These are phyloP conservation scores for Penicillium daleae DNA, from an alignment of 495 filamentous ascomycete genomes.

Conservation along the genomic window DNA sequence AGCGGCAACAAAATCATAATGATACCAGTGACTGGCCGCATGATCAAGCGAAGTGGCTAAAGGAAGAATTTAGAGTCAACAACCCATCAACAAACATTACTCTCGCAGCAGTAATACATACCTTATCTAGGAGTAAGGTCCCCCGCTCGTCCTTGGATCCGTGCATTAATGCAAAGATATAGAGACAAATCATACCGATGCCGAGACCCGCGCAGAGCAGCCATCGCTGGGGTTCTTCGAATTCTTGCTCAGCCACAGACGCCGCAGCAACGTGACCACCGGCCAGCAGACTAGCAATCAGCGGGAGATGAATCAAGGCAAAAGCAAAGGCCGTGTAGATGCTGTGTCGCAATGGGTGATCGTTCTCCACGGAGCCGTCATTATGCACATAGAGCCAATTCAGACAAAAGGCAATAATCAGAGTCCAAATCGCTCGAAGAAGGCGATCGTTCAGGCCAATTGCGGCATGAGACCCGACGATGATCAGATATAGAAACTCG, in stretches of 20 bases:
- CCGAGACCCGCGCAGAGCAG: slow-evolving; percentile 44
- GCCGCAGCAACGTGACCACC: slow-evolving; percentile 44
- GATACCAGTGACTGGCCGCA: slow-evolving; percentile 36
- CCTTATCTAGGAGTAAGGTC: slow-evolving; percentile 34
- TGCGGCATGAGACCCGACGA: slow-evolving; percentile 43
- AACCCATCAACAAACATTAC: neutral
- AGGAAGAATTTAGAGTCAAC: slow-evolving; percentile 4
- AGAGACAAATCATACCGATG: slow-evolving; percentile 42
- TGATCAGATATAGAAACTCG: slow-evolving; percentile 50
- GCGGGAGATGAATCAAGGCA: slow-evolving; percentile 43
- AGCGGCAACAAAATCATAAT: slow-evolving; percentile 38
- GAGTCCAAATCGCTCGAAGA: slow-evolving; percentile 44
- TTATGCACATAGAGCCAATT: slow-evolving; percentile 49
- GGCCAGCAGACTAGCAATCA: slow-evolving; percentile 42
- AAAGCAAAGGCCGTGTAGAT: slow-evolving; percentile 40
- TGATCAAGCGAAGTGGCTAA: slow-evolving; percentile 35
- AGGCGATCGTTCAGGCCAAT: slow-evolving; percentile 42
- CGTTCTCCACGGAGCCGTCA: slow-evolving; percentile 37
- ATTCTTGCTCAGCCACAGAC: slow-evolving; percentile 28
- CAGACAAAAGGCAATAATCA: slow-evolving; percentile 51
- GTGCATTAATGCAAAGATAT: slow-evolving; percentile 39
- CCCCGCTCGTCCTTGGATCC: slow-evolving; percentile 33
- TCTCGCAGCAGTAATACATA: slow-evolving; percentile 8
- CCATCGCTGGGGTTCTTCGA: slow-evolving; percentile 38
- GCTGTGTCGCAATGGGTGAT: slow-evolving; percentile 41